These are phyloP conservation scores for Rhodotorula sp. DNA, from an alignment of 1,284 basidiomycete genomes.

Conservation along the genomic window DNA sequence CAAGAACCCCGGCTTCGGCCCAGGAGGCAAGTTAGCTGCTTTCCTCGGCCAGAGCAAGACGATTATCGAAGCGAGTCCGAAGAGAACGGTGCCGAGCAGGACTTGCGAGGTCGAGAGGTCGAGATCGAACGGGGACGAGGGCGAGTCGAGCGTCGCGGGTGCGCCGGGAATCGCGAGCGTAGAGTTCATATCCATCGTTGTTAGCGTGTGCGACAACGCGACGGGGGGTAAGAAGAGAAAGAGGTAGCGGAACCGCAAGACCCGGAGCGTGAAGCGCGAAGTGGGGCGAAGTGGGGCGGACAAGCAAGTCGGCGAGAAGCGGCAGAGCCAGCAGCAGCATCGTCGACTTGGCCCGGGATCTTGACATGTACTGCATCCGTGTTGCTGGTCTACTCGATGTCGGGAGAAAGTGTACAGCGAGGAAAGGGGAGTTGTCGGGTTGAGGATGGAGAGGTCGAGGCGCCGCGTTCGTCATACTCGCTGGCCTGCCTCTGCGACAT, in stretches of 20 bases:
- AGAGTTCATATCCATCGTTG: neutral
- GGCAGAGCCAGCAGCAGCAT: no score
- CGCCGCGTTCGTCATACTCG: neutral
- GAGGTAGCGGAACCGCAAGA: neutral
- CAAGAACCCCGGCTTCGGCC: constrained; percentile 54
- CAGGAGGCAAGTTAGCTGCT: constrained; percentile 49
- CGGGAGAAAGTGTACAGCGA: no score
- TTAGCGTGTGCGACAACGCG: neutral
- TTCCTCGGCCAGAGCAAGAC: constrained; percentile 2
- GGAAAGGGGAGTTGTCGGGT: no score
- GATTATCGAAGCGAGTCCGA: constrained; percentile 1
- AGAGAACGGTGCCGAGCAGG: neutral
- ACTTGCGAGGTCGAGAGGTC: neutral
- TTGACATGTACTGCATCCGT: no score
- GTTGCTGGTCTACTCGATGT: no score
- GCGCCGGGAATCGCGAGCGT: no score
- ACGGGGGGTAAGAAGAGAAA: neutral
- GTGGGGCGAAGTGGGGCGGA: neutral
- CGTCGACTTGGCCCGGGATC: no score
- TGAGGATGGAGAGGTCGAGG: no score
- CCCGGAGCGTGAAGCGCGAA: neutral
- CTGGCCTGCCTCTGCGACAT: constrained; percentile 1
- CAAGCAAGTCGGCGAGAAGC: neutral
- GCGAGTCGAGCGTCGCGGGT: neutral
- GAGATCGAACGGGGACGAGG: neutral